Evolutionary conservation across 345 rosid genomes (phyloP), one percentile per base, ranked within the genome.

Genomic region (Durio zibethinus): DNA sequence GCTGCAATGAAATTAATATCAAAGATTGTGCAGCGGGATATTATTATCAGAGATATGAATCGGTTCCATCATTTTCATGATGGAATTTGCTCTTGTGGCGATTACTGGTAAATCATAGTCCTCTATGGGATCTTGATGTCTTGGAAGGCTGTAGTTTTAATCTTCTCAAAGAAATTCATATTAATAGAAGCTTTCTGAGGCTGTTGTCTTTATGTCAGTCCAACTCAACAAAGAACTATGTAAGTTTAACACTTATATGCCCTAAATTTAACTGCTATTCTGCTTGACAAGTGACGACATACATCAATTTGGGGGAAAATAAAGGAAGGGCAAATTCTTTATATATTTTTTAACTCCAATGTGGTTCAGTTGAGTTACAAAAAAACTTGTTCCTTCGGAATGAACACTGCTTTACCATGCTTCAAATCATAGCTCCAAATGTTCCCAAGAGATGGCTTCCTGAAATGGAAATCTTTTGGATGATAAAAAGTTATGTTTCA

Each of bases 1-100:
- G 80, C 77, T 73, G 90, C 85, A 42, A 88, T 94, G 82, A 94
- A 93, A 86, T 48, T 87, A 52, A 83, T 93, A 72, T 89, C 97
- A 57, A 83, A 86, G 76, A 80, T 93, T 0, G 87, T 93, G 70
- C 85, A 81, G 61, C 85, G 91, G 73, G 94, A 87, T 64, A 89
- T 95, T 78, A 72, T 95, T 53, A 85, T 95, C 21, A 84, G 96
- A 81, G 99, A 91, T 88, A 88, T 89, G 90, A 91, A 95, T 70
- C 86, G 95, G 14, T 93, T 89, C 81, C 98, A 94, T 88, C 94
- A 88, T 68, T 91, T 94, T 84, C 85, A 83, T 25, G 82, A 73
- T 10, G 98, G 97, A 74, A 76, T 53, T 65, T 94, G 98, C 82
- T 90, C 95, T 33, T 94, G 98, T 61, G 86, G 88, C 54, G 97